A percentile compares a stretch with the other conserved stretches of the same genome.
Conservation (phyloP, 2,329 filamentous ascomycete genomes). For the Akanthomyces dipterigenus region DNA sequence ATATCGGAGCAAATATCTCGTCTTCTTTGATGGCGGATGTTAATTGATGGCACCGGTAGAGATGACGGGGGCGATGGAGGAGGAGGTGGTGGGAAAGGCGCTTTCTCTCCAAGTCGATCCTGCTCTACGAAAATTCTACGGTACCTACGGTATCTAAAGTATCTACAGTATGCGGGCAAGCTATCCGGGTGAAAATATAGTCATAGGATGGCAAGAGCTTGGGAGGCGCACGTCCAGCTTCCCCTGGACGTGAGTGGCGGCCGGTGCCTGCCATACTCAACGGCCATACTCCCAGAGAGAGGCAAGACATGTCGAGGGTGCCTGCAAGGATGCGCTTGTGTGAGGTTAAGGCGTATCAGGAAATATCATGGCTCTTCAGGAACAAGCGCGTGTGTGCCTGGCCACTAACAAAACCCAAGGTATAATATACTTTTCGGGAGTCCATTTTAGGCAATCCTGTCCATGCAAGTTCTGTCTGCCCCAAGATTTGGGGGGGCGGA, state of each 20-base stretch:
- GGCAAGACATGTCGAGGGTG: neutral
- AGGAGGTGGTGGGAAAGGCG: neutral
- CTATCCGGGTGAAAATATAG: neutral
- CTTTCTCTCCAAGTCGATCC: neutral
- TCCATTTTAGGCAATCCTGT: slow-evolving; percentile 7
- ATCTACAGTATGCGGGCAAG: neutral
- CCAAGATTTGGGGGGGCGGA: slow-evolving; percentile 4
- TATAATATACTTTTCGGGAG: neutral
- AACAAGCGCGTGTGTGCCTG: neutral
- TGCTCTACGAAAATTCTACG: neutral
- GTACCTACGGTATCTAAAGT: too few species aligned
- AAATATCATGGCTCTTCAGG: neutral
- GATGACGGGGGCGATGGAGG: neutral
- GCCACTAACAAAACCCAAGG: neutral
- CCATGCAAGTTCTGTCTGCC: neutral
- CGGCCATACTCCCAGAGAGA: too few species aligned
- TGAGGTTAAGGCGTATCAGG: too few species aligned
- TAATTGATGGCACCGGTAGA: neutral
- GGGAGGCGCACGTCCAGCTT: slow-evolving; percentile 1
- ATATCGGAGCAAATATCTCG: too few species aligned
- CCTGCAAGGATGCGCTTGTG: neutral
- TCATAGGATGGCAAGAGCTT: neutral
- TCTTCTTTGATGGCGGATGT: neutral
- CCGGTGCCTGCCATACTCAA: too few species aligned
- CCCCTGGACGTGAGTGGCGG: neutral